Evolutionary conservation across 306 rosid genomes (phyloP).

Genomic region (Vicia villosa): DNA sequence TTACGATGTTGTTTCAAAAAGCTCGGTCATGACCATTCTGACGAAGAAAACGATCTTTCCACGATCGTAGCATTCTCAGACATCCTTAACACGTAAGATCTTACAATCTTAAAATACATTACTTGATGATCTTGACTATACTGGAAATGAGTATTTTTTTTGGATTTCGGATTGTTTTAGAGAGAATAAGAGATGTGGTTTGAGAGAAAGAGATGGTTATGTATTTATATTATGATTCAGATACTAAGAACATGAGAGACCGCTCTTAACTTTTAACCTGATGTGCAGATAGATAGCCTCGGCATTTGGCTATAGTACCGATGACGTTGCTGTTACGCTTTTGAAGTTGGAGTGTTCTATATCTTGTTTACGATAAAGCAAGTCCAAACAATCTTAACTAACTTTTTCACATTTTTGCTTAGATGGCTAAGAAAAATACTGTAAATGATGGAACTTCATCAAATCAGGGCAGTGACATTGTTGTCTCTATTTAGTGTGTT

Average conservation of each 20-base stretch:
- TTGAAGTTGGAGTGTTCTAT: slow-evolving; percentile 9
- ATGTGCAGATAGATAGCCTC: slow-evolving; percentile 6
- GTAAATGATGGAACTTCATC: too few relatives aligned
- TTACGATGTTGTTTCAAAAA: too few relatives aligned
- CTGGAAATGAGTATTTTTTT: background rate
- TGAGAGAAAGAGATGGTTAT: background rate
- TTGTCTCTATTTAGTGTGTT: too few relatives aligned
- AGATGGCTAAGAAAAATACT: too few relatives aligned
- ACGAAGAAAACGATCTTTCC: too few relatives aligned
- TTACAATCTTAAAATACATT: too few relatives aligned
- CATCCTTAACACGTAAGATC: too few relatives aligned
- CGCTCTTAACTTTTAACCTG: background rate
- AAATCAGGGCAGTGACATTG: too few relatives aligned
- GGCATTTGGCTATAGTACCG: background rate
- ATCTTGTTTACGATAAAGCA: slow-evolving; percentile 2
- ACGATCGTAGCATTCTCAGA: too few relatives aligned
- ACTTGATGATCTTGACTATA: too few relatives aligned
- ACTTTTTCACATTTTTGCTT: slow-evolving; percentile 10
- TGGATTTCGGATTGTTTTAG: background rate
- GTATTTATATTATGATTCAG: background rate
- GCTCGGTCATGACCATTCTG: too few relatives aligned
- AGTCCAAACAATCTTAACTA: background rate
- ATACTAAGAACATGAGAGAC: background rate
- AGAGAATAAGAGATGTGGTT: background rate
- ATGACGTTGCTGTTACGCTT: slow-evolving; percentile 15